Percentiles rank a stretch among this genome's conserved stretches.
These are phyloP conservation scores for Diatrype stigma DNA, from an alignment of 2,329 filamentous ascomycete species.

Conservation along the genomic window DNA sequence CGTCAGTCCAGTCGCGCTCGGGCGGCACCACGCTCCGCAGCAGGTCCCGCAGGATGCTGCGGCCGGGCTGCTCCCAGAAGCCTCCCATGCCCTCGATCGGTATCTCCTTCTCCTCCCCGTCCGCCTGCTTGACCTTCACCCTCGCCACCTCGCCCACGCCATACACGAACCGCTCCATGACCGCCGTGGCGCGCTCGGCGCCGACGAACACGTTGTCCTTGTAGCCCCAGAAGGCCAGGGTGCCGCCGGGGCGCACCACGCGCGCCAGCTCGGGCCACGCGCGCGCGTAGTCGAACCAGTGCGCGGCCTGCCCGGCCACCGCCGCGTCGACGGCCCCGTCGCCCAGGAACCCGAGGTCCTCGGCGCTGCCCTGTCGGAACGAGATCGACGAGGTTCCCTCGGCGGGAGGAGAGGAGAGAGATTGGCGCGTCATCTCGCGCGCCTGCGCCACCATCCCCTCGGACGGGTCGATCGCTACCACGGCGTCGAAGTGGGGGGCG, in stretches of 20 bases:
- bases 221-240: conserved; percentile 63
- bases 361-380: conserved; percentile 47
- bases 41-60: conserved; percentile 49
- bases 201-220: conserved; percentile 59
- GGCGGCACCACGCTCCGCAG: conserved; percentile 50
- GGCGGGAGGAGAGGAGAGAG: too few relatives aligned
- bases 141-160: conserved; percentile 39
- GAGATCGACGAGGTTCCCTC: too few relatives aligned
- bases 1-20: conserved; percentile 44
- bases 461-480: conserved; percentile 55
- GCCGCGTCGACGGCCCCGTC: conserved; percentile 48
- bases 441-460: conserved; percentile 53
- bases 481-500: conserved; percentile 44
- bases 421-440: conserved; percentile 33
- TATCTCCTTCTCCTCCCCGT: conserved; percentile 17
- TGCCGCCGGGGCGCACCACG: conserved; percentile 50
- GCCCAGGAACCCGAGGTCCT: conserved; percentile 47
- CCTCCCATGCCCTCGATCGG: conserved; percentile 44
- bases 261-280: conserved; percentile 53
- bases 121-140: too few relatives aligned
- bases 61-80: conserved; percentile 60
- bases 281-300: conserved; percentile 60
- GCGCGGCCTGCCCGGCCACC: conserved; percentile 53
- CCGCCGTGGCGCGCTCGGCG: conserved; percentile 44
- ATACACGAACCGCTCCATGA: conserved; percentile 55